Evolutionary conservation across 2,329 filamentous ascomycete genomes (phyloP).

Genomic region (Simplicillium sp.): DNA sequence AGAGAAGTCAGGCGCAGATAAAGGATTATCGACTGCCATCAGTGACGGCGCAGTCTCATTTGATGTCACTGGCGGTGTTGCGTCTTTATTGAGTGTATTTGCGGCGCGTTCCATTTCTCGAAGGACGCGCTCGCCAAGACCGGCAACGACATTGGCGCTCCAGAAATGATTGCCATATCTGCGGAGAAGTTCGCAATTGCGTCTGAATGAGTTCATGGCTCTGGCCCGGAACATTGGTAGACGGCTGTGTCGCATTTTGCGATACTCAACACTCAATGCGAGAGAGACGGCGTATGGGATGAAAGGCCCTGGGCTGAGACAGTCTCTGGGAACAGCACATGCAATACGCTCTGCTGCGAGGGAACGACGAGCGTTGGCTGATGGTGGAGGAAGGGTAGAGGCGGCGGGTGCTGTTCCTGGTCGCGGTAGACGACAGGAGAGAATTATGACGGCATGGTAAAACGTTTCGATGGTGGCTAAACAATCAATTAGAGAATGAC

Average conservation of each 20-base stretch:
- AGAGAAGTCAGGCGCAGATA: conserved; percentile 5
- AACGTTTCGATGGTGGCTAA: conserved; percentile 51
- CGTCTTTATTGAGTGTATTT: conserved; percentile 30
- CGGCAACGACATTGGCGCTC: conserved; percentile 44
- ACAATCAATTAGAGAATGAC: too few species aligned
- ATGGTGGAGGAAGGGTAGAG: conserved; percentile 33
- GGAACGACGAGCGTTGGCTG: conserved; percentile 46
- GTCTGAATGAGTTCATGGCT: conserved; percentile 44
- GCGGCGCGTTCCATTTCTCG: conserved; percentile 47
- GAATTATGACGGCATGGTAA: conserved; percentile 54
- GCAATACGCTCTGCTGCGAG: conserved; percentile 49
- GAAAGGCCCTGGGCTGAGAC: conserved; percentile 44
- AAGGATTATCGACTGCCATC: conserved; percentile 4
- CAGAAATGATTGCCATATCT: conserved; percentile 48
- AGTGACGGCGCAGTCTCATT: conserved; percentile 11
- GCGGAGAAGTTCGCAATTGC: conserved; percentile 42
- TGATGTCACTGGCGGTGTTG: conserved; percentile 13
- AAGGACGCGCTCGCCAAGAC: conserved; percentile 44
- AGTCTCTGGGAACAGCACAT: conserved; percentile 41
- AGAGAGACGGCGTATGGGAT: conserved; percentile 54
- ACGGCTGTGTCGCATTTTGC: conserved; percentile 53
- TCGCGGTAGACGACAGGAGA: conserved; percentile 47
- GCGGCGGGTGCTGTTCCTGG: conserved; percentile 27
- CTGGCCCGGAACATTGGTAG: conserved; percentile 48
- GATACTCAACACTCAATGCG: conserved; percentile 51